Conservation (phyloP, 2,329 filamentous ascomycete genomes). For the Coniochaeta sp. region DNA sequence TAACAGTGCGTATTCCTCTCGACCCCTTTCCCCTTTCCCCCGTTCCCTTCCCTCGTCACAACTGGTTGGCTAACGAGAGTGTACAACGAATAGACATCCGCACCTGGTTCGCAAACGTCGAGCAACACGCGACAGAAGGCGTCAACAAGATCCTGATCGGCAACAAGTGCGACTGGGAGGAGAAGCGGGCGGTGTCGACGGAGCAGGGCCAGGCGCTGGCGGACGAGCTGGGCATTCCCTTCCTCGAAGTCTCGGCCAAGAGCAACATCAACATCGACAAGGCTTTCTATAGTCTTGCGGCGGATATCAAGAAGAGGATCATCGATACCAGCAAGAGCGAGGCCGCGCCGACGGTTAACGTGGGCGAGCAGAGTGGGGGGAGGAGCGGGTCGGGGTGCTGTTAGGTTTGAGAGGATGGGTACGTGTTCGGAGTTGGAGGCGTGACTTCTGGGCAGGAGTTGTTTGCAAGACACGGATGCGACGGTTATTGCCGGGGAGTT, state of each 20-base stretch:
- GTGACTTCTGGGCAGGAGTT: not conserved
- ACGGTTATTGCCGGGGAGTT: no score
- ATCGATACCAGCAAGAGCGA: conserved; percentile 86
- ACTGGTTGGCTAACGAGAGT: not conserved
- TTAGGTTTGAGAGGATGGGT: no score
- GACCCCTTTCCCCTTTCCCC: not conserved
- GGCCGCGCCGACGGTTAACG: conserved; percentile 59
- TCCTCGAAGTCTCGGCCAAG: conserved; percentile 97
- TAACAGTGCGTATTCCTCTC: conserved; percentile 66
- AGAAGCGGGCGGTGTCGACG: conserved; percentile 90
- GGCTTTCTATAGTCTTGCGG: conserved; percentile 90
- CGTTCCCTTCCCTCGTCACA: conserved; percentile 2
- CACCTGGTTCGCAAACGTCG: conserved; percentile 98
- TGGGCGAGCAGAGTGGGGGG: conserved; percentile 55
- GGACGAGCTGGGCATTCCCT: conserved; percentile 93
- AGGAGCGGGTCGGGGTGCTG: conserved; percentile 56
- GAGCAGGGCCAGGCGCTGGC: conserved; percentile 90
- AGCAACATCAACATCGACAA: conserved; percentile 99
- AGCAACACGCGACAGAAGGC: conserved; percentile 95
- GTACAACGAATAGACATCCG: conserved; percentile 67
- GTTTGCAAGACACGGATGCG: no score
- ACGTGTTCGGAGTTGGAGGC: no score
- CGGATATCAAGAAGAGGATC: conserved; percentile 97
- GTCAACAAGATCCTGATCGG: conserved; percentile 99
- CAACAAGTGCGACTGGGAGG: conserved; percentile 99